These are phyloP conservation scores for Aspergillus niger DNA, from an alignment of 2,329 filamentous ascomycete genomes.

Conservation along the genomic window DNA sequence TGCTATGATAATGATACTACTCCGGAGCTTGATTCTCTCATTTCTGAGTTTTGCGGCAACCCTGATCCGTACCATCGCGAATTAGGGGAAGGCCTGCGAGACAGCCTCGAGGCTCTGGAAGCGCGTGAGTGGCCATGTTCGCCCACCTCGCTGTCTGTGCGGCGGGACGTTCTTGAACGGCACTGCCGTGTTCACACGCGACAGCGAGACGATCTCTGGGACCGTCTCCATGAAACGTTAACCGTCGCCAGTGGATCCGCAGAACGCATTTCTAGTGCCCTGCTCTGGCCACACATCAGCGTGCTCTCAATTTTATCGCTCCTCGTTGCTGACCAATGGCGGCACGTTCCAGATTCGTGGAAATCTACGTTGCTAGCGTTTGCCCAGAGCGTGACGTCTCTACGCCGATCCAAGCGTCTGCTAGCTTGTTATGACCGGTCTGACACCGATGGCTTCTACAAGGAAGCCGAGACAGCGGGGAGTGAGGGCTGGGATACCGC, in stretches of 20 bases:
- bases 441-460: constrained; percentile 15
- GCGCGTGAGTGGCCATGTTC: neutral
- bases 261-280: neutral
- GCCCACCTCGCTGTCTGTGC: constrained; percentile 3
- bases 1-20: neutral
- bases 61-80: neutral
- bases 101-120: constrained; percentile 12
- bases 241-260: neutral
- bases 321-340: constrained; percentile 4
- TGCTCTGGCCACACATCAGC: neutral
- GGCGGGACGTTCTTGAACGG: neutral
- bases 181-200: neutral
- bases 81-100: constrained; percentile 1
- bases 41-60: neutral
- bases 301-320: constrained; percentile 6
- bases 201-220: constrained; percentile 8
- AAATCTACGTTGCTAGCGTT: constrained; percentile 8
- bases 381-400: constrained; percentile 5
- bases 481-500: constrained; percentile 6
- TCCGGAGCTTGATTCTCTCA: constrained; percentile 6
- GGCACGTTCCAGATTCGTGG: constrained; percentile 9
- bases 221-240: neutral
- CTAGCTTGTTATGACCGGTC: neutral
- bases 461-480: constrained; percentile 9
- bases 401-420: constrained; percentile 13